Evolutionary conservation across 805 yeast species (phyloP), one percentile per base, ranked within the genome.

Genomic region (Saccharomyces paradoxus): DNA sequence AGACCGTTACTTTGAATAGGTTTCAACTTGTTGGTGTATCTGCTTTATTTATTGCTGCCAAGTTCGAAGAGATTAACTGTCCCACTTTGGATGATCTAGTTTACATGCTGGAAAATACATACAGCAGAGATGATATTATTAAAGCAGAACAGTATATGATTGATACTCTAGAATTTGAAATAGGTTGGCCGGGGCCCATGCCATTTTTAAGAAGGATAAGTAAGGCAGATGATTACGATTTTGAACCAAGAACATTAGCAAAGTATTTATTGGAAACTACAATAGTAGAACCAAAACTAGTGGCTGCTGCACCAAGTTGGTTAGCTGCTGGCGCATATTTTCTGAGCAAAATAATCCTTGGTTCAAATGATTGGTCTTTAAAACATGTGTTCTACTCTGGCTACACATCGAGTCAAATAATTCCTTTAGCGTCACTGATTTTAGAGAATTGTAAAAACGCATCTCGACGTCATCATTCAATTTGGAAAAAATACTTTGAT

Each of bases 161-260:
- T 63, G 89, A 86, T 61, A 84, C 90, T 50, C 79, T 91, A 57
- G 89, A 89, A 60, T 91, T 89, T 72, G 96, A 90, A 68, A 81
- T 91, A 80, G 96, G 96, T 24, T 90, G 90, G 89, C 97, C 97
- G 1, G 97, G 97, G 12, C 97, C 97, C 52, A 89, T 91, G 96
- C 86, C 96, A 46, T 91, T 90, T 67, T 75, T 91, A 60, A 81
- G 97, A 68, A 81, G 96, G 62, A 86, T 92, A 2, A 85, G 94
- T 55, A 91, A 90, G 72, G 97, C 97, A n/a, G 97, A 91, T 71
- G 92, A 88, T 67, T 91, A 91, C 71, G 96, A 91, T 67, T 82
- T 84, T 64, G 96, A 89, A 65, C 87, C 92, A 8, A 77, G 97
- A 65, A 89, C 96, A 0, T 75, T 91, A 59, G 95, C 97, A 46